A percentile compares a stretch with the other conserved stretches of the same genome.
These are phyloP conservation scores for Canavalia gladiata DNA, from an alignment of 306 rosid genomes.

Conservation along the genomic window DNA sequence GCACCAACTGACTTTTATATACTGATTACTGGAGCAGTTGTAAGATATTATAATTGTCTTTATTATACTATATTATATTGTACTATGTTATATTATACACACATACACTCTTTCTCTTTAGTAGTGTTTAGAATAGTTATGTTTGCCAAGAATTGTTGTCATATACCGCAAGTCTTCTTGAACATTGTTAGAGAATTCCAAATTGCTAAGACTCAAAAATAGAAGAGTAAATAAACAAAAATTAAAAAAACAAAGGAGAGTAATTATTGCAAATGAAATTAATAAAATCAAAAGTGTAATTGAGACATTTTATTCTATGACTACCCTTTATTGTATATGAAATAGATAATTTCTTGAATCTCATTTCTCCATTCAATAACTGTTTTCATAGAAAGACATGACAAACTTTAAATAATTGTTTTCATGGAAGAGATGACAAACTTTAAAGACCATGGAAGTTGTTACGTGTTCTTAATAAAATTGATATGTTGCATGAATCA, in stretches of 20 bases:
- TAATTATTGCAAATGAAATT: constrained; percentile 9
- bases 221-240: not conserved
- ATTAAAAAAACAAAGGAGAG: not conserved
- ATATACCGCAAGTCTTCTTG: not conserved
- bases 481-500: no score
- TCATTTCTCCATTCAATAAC: not conserved
- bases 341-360: constrained; percentile 11
- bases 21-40: constrained; percentile 70
- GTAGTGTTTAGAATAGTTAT: not conserved
- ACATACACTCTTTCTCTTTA: not conserved
- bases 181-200: not conserved
- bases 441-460: no score
- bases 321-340: not conserved
- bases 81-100: constrained; percentile 1
- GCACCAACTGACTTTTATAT: constrained; percentile 86
- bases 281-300: not conserved
- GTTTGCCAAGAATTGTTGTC: not conserved
- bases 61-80: constrained; percentile 21
- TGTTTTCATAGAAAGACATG: not conserved
- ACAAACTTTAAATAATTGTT: not conserved
- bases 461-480: no score
- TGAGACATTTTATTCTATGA: not conserved
- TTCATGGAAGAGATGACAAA: no score
- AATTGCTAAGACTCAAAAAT: not conserved
- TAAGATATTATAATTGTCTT: constrained; percentile 50